phyloP scores from a whole-genome alignment of 2,329 filamentous ascomycete genomes.

The Cryphonectria japonica region DNA sequence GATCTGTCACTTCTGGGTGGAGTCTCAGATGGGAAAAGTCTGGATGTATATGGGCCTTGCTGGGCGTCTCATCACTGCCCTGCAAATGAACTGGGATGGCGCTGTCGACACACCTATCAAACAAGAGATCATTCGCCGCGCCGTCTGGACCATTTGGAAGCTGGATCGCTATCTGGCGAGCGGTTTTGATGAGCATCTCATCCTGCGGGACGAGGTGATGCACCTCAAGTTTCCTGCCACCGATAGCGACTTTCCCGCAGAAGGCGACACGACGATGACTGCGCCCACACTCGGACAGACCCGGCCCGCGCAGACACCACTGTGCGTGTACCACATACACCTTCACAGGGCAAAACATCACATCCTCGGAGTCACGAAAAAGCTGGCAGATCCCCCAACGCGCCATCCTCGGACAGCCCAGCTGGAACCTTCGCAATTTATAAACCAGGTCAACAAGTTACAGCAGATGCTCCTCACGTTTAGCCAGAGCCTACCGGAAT shows the following conservation, averaged over 20 bases:
- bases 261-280: not conserved
- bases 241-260: slow-evolving; percentile 40
- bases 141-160: slow-evolving; percentile 45
- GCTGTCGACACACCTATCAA: slow-evolving; percentile 39
- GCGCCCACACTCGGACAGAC: not conserved
- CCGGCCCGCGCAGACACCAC: not conserved
- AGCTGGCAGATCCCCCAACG: slow-evolving; percentile 21
- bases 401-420: slow-evolving; percentile 32
- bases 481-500: slow-evolving; percentile 41
- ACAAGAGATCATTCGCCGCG: slow-evolving; percentile 42
- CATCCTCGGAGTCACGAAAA: slow-evolving; percentile 37
- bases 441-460: slow-evolving; percentile 42
- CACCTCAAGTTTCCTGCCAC: slow-evolving; percentile 43
- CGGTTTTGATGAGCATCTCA: slow-evolving; percentile 47
- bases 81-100: slow-evolving; percentile 47
- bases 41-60: slow-evolving; percentile 46
- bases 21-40: slow-evolving; percentile 43
- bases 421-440: slow-evolving; percentile 44
- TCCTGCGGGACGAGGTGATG: slow-evolving; percentile 43
- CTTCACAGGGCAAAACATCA: slow-evolving; percentile 43
- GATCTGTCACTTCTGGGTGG: slow-evolving; percentile 43
- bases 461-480: slow-evolving; percentile 44
- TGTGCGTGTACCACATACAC: slow-evolving; percentile 43
- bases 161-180: slow-evolving; percentile 45
- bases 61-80: slow-evolving; percentile 42